These are phyloP conservation scores for Mucor velutinosus DNA, from an alignment of 371 early-diverging fungal genomes.

Conservation along the genomic window DNA sequence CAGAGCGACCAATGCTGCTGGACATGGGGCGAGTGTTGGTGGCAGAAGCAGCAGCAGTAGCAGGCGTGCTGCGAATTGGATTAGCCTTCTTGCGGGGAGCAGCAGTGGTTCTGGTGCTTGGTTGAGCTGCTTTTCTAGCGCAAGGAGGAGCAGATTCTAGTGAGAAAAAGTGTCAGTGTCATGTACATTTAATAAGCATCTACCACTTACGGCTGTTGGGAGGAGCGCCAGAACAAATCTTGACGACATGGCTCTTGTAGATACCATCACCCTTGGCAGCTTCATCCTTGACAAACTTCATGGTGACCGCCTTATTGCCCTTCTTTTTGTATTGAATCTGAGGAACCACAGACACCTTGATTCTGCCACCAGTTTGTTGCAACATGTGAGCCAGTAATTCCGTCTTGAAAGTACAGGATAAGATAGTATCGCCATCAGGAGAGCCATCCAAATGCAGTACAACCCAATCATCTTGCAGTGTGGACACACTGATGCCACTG, in stretches of 20 bases:
- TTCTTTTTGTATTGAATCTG: constrained; percentile 77
- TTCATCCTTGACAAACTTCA: constrained; percentile 84
- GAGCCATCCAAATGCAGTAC: constrained; percentile 65
- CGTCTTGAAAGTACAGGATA: constrained; percentile 72
- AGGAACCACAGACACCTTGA: constrained; percentile 55
- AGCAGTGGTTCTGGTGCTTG: constrained; percentile 29
- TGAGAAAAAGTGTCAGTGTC: background rate
- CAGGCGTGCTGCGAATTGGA: background rate
- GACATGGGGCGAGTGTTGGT: constrained; percentile 11
- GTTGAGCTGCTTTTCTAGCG: constrained; percentile 46
- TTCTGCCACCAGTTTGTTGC: constrained; percentile 48
- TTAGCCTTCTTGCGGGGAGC: constrained; percentile 56
- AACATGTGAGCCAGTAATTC: constrained; percentile 73
- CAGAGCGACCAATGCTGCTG: constrained; percentile 18
- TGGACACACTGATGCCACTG: constrained; percentile 61
- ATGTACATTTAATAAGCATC: background rate
- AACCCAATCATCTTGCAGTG: constrained; percentile 81
- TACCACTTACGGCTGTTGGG: constrained; percentile 55
- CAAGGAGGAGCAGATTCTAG: constrained; percentile 64
- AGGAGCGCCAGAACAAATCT: constrained; percentile 70
- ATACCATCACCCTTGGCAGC: constrained; percentile 53
- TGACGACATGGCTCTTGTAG: constrained; percentile 81
- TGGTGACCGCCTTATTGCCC: constrained; percentile 69
- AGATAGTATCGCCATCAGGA: constrained; percentile 55
- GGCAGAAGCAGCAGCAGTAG: constrained; percentile 13